Base-by-base conservation (phyloP, 108 stramenopile genomes). In the Schizochytrium sp. region DNA sequence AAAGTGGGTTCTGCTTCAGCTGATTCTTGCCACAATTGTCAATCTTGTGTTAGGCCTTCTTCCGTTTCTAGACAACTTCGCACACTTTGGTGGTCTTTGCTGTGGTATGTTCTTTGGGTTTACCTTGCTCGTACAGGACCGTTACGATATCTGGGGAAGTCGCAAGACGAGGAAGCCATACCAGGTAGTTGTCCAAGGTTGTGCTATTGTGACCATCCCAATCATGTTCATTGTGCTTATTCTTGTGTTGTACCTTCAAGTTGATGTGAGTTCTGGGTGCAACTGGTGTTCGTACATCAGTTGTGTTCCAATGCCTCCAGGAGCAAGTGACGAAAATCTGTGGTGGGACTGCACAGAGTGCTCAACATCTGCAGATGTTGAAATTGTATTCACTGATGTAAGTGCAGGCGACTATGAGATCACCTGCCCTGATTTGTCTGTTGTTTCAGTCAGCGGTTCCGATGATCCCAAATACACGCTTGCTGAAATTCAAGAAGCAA, bases 31-130 rank as follows among this genome's bases (percentile, higher is more conserved):
- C 88, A 95, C 96, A 72, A 72, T 95, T 7, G 61, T 97, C 90
- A 97, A 97, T 91, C 28, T 83, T 47, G 53, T 17, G 7, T 10
- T 83, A 10, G 76, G 76, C 28, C 76, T 83, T 7, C 28, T 83
- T 10, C 76, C 76, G 8, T 83, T 47, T 83, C 93, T 97, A 19
- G 97, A 97, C 91, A 97, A 97, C 91, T 97, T 96, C 90, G 94
- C 94, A 40, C 90, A 96, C 93, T 90, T 97, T 50, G 97, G 97
- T 45, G 97, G 97, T 38, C 93, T 97, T 89, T 59, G 95, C 2
- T 96, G 95, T 89, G 97, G 97, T 56, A 56, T 87, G 38, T 41
- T 87, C 40, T 17, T 87, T n/a, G 87, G 87, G 57, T 59, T 87
- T 3, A 57, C 57, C 44, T 45, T 87, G 12, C 57, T 58, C 87